Conservation (phyloP, 2,329 filamentous ascomycete genomes). For the Venturia carpophila region DNA sequence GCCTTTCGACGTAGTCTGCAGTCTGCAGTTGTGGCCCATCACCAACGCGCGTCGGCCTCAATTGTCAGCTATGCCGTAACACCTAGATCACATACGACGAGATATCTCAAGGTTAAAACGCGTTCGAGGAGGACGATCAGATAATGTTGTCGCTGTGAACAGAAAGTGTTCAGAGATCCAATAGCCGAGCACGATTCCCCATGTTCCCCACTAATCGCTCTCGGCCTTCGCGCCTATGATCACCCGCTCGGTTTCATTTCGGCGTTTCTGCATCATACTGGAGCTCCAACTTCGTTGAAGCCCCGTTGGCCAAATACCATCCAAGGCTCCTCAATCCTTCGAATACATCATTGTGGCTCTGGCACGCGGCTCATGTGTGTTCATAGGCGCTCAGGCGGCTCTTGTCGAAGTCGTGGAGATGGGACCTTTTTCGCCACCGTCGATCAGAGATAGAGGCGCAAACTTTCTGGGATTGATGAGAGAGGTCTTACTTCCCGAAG, state of each 20-base stretch:
- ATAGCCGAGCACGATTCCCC: no score
- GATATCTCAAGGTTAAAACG: no score
- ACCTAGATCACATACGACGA: no score
- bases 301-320: neutral
- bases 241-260: neutral
- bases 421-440: neutral
- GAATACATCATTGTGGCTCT: neutral
- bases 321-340: neutral
- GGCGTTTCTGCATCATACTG: slow-evolving; percentile 8
- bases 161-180: no score
- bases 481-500: neutral
- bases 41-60: no score
- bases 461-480: neutral
- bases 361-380: neutral
- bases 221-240: slow-evolving; percentile 4
- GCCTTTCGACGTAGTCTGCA: no score
- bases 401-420: neutral
- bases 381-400: neutral
- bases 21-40: no score
- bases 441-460: neutral
- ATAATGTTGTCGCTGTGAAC: no score
- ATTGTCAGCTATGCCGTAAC: no score
- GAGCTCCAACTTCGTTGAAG: neutral
- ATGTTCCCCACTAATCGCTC: neutral
- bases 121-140: no score